Percentiles rank a stretch among this genome's conserved stretches.
phyloP scores from a whole-genome alignment of 768 basidiomycete genomes.

The Serendipita sp. region DNA sequence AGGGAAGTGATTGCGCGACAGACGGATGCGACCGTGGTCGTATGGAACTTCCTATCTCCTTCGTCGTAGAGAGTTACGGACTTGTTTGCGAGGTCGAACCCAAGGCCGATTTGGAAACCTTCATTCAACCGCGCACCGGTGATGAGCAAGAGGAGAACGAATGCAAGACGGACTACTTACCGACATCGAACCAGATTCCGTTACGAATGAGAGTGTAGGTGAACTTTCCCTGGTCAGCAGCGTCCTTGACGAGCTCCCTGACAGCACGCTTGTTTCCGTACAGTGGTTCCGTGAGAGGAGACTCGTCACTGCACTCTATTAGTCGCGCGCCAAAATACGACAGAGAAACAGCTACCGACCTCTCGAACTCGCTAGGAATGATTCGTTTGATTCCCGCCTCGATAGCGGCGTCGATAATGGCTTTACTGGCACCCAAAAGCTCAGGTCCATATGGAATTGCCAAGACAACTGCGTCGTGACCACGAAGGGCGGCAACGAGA shows the following conservation, averaged over 20 bases:
- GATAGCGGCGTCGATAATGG: not conserved
- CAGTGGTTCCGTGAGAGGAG: not conserved
- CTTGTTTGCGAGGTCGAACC: not conserved
- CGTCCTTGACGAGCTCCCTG: not conserved
- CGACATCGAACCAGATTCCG: not conserved
- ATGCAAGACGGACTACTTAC: not conserved
- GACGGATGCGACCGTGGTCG: not conserved
- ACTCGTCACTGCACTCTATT: not conserved
- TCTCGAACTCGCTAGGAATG: constrained; percentile 1
- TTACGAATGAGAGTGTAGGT: not conserved
- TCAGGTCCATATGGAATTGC: not conserved
- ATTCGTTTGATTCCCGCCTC: not conserved
- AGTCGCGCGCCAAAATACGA: not conserved
- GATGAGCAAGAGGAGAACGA: not conserved
- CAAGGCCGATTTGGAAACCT: not conserved
- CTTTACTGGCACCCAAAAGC: not conserved
- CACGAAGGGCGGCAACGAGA: not conserved
- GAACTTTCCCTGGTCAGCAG: not conserved
- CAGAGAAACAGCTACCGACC: not conserved
- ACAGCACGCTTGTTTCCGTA: not conserved
- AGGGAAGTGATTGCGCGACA: not conserved
- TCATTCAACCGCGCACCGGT: not conserved
- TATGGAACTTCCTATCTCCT: not conserved
- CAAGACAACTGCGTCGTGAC: not conserved
- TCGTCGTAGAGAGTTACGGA: not conserved